These are phyloP conservation scores for Keithomyces neogunnii DNA, from an alignment of 2,329 filamentous ascomycete genomes.

Conservation along the genomic window DNA sequence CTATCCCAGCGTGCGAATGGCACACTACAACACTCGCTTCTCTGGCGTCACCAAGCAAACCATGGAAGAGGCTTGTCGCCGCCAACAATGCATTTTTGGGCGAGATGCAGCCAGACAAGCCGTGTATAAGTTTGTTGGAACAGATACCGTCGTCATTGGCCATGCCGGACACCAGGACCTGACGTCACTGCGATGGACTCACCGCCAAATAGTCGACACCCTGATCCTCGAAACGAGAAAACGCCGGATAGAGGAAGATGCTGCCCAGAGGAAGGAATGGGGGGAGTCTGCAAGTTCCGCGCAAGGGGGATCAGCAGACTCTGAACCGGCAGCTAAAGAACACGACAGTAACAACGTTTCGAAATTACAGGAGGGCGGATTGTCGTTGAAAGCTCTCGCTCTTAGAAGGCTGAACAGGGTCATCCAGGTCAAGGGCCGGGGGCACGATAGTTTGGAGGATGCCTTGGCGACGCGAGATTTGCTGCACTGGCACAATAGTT, in stretches of 20 bases:
- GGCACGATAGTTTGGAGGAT: slow-evolving; percentile 37
- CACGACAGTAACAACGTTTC: background rate
- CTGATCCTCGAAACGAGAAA: slow-evolving; percentile 22
- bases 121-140: slow-evolving; percentile 35
- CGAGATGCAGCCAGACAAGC: slow-evolving; percentile 30
- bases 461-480: slow-evolving; percentile 34
- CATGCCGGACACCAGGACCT: slow-evolving; percentile 37
- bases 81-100: slow-evolving; percentile 29
- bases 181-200: slow-evolving; percentile 37
- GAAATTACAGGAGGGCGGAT: slow-evolving; percentile 8
- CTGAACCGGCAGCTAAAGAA: background rate
- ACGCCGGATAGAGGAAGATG: slow-evolving; percentile 7
- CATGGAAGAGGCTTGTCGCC: slow-evolving; percentile 27
- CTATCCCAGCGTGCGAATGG: slow-evolving; percentile 34
- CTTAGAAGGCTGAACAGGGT: slow-evolving; percentile 25
- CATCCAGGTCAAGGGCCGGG: slow-evolving; percentile 27
- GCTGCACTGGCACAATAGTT: slow-evolving; percentile 26
- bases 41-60: slow-evolving; percentile 36
- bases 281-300: background rate
- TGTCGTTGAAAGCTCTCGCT: slow-evolving; percentile 32
- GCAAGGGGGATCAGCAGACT: slow-evolving; percentile 5
- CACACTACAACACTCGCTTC: slow-evolving; percentile 39
- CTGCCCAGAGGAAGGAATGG: slow-evolving; percentile 3
- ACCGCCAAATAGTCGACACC: slow-evolving; percentile 36
- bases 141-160: slow-evolving; percentile 38